Base-by-base conservation (phyloP, 1,139 yeast genomes). In the Sugiyamaella paludigena region DNA sequence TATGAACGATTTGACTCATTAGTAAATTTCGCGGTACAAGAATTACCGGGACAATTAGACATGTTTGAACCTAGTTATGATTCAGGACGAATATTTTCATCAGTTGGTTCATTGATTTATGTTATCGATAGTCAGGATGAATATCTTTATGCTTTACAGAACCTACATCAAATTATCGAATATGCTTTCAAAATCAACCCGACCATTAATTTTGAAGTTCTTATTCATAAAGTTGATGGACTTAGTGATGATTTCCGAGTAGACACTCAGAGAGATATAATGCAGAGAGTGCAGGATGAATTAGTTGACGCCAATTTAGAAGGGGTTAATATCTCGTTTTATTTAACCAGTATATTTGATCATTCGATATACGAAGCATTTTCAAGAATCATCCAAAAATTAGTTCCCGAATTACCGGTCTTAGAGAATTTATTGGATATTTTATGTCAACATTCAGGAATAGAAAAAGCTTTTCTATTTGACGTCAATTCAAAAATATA, bases 311-410 rank as follows among this genome's bases (percentile, higher is more conserved):
- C 87, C 58, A 97, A 96, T 1, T 73, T 91, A 38, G 95, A 88
- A 62, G 95, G 95, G 15, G 95, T 89, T 13, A 94, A 88, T 63
- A 87, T 92, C 5, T 83, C 94, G 2, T 92, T 91, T 68, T 92
- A 92, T 65, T 73, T 89, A 59, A 92, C 98, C 0, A 85, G 95
- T 1, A 92, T 92, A 38, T 92, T 91, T 66, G 98, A 92, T 67
- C 97, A 91, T 66, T 87, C 96, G 15, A 88, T 92, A 48, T 89
- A 91, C 65, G 98, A 92, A 66, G 97, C 98, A 1, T 88, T 92
- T 61, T 86, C 96, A 15, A 77, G 96, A 59, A 89, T 92, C 42
- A 91, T 91, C 5, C 98, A 92, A 62, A 88, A 91, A 61, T 75
- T 92, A 48, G 85, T 92, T 31, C 88, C 91, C 5, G 98, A 92